Base-by-base conservation (phyloP, 768 basidiomycete species). In the Botryobasidium botryosum region DNA sequence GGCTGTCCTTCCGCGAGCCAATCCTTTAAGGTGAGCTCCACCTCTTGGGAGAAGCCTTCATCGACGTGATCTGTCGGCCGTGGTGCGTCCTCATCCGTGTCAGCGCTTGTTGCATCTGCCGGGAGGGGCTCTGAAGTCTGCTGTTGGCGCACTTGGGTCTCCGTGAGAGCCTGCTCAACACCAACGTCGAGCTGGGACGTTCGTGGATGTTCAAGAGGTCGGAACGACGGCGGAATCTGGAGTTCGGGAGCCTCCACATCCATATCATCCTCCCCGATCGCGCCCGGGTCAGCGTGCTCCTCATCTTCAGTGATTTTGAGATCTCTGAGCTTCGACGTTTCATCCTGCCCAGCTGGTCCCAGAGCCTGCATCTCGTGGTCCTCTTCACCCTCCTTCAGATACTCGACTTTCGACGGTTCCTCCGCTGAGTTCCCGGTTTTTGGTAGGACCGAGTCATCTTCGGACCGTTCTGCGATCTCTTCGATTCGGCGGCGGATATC, bases 351-450 rank as follows among this genome's bases (percentile, higher is more conserved):
- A 2, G 91, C 79, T 1, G 86, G 76, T 5, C 87, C 92, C 18
- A 97, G 70, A 1, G 90, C 87, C 60, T 92, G 87, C 74, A 82
- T 82, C 27, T 79, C 72, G 44, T 79, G 64, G 49, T 72, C 74
- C 24, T 63, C 66, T 39, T 80, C 77, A 31, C 77, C 77, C 2
- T 81, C 72, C 45, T 68, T 68, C 32, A 83, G 62, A 59, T 92
- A 87, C 58, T 94, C 85, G 12, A 94, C 59, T 33, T 65, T 63
- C 40, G 48, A 50, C 3, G 15, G 46, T 12, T 54, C 53, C 20
- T 54, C 21, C 7, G 23, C 29, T 1, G 43, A 5, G 27, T 47
- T 46, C 24, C 37, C 37, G 1, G 59, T 51, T 76, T 72, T 6
- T 64, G 55, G 13, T 61, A 59, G 7, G 31, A 55, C 59, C 0